Evolutionary conservation across 2,329 filamentous ascomycete species (phyloP).

Genomic region (Epicoccum sorghinum): DNA sequence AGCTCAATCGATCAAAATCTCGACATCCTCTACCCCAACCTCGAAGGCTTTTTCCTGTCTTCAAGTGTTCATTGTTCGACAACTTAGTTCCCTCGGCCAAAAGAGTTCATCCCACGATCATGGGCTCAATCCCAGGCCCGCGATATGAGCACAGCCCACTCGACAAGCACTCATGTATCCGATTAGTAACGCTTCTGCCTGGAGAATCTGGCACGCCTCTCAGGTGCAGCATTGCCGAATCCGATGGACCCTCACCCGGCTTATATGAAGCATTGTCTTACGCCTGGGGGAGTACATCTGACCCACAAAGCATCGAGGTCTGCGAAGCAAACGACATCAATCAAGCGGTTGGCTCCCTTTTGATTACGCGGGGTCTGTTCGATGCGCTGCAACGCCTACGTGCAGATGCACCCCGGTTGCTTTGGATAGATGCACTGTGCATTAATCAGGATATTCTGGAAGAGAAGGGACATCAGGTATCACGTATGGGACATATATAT

Average conservation of each 20-base stretch:
- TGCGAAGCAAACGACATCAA: neutral
- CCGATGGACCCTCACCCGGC: neutral
- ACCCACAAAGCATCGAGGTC: neutral
- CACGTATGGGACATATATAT: constrained; percentile 18
- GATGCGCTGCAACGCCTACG: constrained; percentile 9
- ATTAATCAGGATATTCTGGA: constrained; percentile 21
- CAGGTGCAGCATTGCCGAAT: neutral
- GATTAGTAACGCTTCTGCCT: constrained; percentile 4
- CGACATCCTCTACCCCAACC: no score
- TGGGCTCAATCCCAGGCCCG: neutral
- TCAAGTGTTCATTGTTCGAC: no score
- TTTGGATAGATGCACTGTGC: constrained; percentile 24
- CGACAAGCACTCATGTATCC: neutral
- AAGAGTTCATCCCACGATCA: neutral
- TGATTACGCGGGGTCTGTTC: constrained; percentile 8
- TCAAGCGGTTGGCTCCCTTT: neutral
- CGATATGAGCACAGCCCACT: neutral
- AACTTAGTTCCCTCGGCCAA: no score
- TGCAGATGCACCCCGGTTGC: neutral
- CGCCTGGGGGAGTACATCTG: neutral
- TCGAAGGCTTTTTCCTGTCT: no score
- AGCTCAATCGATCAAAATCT: no score
- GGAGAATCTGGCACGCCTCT: neutral
- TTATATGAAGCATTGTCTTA: constrained; percentile 15
- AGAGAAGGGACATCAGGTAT: constrained; percentile 19